phyloP scores from a whole-genome alignment of 169 alveolate species.

The Plasmodium cynomolgi region DNA sequence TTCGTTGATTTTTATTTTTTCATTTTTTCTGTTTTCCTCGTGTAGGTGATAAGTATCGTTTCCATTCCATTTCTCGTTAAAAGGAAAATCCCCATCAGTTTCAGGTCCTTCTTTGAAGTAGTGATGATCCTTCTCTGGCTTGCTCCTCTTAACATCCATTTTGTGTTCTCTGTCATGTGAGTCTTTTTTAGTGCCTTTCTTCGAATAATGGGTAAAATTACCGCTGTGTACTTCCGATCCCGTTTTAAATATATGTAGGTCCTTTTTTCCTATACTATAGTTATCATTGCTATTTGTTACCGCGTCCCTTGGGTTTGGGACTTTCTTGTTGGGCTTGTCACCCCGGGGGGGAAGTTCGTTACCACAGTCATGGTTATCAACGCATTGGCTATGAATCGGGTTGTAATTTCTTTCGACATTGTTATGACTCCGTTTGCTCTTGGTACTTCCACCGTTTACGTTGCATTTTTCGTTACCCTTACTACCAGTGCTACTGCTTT shows the following conservation, averaged over 20 bases:
- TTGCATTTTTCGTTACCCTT: background rate
- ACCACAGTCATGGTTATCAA: background rate
- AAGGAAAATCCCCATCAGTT: background rate
- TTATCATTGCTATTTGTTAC: background rate
- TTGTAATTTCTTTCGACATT: background rate
- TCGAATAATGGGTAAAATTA: conserved; percentile 1
- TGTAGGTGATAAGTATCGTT: background rate
- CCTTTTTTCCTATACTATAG: conserved; percentile 1
- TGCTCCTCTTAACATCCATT: background rate
- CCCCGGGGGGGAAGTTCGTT: background rate
- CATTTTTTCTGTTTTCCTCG: conserved; percentile 7
- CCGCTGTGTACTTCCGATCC: conserved; percentile 11
- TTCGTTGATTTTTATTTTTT: conserved; percentile 11
- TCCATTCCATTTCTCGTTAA: background rate
- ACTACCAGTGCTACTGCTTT: background rate
- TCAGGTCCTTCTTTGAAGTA: background rate
- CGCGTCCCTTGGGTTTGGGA: background rate
- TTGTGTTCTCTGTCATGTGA: background rate
- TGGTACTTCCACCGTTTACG: background rate
- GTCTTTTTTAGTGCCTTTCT: conserved; percentile 5
- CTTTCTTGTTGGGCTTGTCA: background rate
- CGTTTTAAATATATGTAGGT: background rate
- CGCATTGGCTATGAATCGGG: background rate
- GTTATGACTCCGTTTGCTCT: background rate
- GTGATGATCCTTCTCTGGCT: background rate